A percentile compares a stretch with the other conserved stretches of the same genome.
Conservation (phyloP, 179 eudicot species). For the Spergularia azorica region DNA sequence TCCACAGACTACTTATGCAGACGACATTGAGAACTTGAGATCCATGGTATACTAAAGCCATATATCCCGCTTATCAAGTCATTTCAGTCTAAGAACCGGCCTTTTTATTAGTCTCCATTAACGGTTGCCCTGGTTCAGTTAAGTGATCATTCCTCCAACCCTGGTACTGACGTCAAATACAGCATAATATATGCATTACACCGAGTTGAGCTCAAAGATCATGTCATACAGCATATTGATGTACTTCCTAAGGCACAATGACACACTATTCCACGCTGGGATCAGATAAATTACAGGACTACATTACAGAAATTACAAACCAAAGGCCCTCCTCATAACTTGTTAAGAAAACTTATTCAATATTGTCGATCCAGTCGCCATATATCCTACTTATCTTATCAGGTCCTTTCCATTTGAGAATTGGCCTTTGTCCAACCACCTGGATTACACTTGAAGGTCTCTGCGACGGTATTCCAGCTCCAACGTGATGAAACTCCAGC, state of each 20-base stretch:
- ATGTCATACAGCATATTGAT: neutral
- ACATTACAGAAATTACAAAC: slow-evolving; percentile 21
- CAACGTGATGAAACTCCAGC: slow-evolving; percentile 58
- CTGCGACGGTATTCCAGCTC: slow-evolving; percentile 64
- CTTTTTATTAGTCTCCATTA: too few species aligned
- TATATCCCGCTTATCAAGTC: too few species aligned
- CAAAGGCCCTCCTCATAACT: neutral
- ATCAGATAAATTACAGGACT: neutral
- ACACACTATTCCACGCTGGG: slow-evolving; percentile 5
- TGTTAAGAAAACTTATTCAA: slow-evolving; percentile 37
- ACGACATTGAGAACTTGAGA: too few species aligned
- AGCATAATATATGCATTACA: too few species aligned
- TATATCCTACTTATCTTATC: slow-evolving; percentile 92
- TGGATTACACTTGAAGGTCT: slow-evolving; percentile 54
- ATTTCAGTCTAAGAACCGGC: too few species aligned
- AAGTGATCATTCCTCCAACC: too few species aligned
- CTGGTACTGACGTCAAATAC: too few species aligned
- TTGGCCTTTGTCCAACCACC: slow-evolving; percentile 54
- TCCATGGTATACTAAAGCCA: too few species aligned
- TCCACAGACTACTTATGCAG: too few species aligned
- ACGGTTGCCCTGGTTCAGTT: too few species aligned
- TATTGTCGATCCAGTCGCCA: slow-evolving; percentile 97
- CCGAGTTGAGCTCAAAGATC: neutral
- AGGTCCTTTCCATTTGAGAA: slow-evolving; percentile 93
- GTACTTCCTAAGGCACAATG: neutral